Conservation (phyloP, 2,329 filamentous ascomycete species). For the Ophiosphaerella narmari region DNA sequence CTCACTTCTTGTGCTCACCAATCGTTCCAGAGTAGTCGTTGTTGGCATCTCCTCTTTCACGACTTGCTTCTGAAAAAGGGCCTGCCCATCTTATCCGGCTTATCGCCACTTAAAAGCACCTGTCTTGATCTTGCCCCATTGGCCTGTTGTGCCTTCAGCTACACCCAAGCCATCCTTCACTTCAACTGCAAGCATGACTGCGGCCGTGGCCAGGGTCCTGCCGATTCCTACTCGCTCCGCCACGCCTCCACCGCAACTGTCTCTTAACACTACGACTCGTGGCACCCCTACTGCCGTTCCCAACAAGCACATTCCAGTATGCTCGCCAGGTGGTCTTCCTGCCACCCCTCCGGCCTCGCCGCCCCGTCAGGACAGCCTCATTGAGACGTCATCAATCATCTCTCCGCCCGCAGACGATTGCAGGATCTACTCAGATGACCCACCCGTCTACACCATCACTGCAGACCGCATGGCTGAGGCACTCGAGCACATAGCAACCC, state of each 20-base stretch:
- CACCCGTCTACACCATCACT: slow-evolving; percentile 72
- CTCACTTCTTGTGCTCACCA: slow-evolving; percentile 17
- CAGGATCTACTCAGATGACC: slow-evolving; percentile 57
- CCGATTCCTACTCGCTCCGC: slow-evolving; percentile 43
- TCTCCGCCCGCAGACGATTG: slow-evolving; percentile 72
- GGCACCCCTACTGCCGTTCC: slow-evolving; percentile 68
- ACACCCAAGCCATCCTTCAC: slow-evolving; percentile 12
- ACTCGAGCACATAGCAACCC: slow-evolving; percentile 74
- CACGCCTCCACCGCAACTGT: slow-evolving; percentile 59
- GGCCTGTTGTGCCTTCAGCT: slow-evolving; percentile 28
- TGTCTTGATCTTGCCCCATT: slow-evolving; percentile 2
- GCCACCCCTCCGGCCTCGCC: slow-evolving; percentile 63
- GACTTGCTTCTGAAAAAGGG: slow-evolving; percentile 15
- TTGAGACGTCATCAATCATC: slow-evolving; percentile 70
- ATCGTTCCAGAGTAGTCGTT: slow-evolving; percentile 16
- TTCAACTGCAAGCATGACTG: slow-evolving; percentile 45
- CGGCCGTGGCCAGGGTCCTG: slow-evolving; percentile 48
- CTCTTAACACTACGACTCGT: slow-evolving; percentile 61
- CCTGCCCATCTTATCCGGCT: slow-evolving; percentile 5
- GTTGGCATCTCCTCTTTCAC: slow-evolving; percentile 14
- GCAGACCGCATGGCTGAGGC: slow-evolving; percentile 71
- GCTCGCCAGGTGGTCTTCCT: slow-evolving; percentile 74
- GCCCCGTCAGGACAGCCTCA: slow-evolving; percentile 59
- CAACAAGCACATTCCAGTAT: slow-evolving; percentile 89
- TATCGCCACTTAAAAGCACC: slow-evolving; percentile 5